phyloP scores from a whole-genome alignment of 2,329 filamentous ascomycete genomes.

The Leptographium lundbergii region DNA sequence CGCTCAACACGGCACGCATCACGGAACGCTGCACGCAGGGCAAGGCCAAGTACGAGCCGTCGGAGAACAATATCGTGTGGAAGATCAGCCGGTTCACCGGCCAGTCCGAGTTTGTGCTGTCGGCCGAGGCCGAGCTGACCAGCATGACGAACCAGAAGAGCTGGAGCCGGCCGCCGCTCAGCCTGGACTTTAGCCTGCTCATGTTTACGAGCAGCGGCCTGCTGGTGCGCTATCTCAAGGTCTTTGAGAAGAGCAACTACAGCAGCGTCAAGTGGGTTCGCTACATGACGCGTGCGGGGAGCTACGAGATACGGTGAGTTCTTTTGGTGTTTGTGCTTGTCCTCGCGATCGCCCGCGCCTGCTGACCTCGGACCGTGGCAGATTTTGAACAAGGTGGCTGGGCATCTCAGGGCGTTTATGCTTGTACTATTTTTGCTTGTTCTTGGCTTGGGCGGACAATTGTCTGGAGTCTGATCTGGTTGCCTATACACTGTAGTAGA shows the following conservation, averaged over 20 bases:
- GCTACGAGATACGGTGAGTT: conserved; percentile 83
- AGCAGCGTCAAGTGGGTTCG: conserved; percentile 98
- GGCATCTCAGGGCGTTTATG: background rate
- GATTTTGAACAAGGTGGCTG: background rate
- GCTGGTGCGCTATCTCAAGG: conserved; percentile 88
- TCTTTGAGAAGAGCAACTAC: conserved; percentile 99
- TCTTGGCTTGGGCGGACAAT: background rate
- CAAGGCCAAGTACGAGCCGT: conserved; percentile 96
- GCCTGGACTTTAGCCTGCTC: conserved; percentile 79
- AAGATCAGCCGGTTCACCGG: conserved; percentile 98
- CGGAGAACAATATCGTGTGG: conserved; percentile 97
- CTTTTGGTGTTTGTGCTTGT: no score
- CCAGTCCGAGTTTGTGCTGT: conserved; percentile 92
- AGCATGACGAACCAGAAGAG: conserved; percentile 98
- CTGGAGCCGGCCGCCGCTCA: conserved; percentile 88
- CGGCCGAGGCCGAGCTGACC: conserved; percentile 82
- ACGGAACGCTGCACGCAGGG: conserved; percentile 88
- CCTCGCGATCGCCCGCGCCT: background rate
- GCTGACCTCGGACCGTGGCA: background rate
- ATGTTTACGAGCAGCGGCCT: conserved; percentile 98
- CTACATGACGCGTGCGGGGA: conserved; percentile 96
- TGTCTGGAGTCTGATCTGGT: background rate
- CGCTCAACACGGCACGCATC: conserved; percentile 89
- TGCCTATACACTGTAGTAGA: background rate
- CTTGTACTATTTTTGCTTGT: background rate